Evolutionary conservation across 2,329 filamentous ascomycete species (phyloP).

Genomic region (Pestalotiopsis sp.): DNA sequence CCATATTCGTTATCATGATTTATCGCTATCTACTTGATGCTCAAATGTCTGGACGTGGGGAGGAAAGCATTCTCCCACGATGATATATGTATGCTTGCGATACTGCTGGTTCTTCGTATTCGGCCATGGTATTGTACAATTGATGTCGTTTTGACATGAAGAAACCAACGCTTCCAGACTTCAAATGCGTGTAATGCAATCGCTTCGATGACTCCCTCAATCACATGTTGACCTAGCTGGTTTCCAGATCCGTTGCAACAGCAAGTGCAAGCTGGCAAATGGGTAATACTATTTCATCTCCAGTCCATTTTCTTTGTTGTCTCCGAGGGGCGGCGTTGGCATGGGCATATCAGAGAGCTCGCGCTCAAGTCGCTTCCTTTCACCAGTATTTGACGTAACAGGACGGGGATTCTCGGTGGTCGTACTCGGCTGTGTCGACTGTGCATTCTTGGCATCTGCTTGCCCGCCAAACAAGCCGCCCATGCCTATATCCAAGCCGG

Average conservation of each 20-base stretch:
- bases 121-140: background rate
- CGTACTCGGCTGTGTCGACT: background rate
- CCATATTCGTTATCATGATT: background rate
- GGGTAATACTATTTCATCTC: slow-evolving; percentile 12
- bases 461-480: slow-evolving; percentile 39
- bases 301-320: background rate
- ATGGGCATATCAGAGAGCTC: slow-evolving; percentile 4
- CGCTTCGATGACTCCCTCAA: background rate
- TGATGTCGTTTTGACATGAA: background rate
- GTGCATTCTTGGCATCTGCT: background rate
- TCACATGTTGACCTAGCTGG: background rate
- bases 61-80: background rate
- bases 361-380: background rate
- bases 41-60: background rate
- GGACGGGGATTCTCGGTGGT: background rate
- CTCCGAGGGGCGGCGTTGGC: slow-evolving; percentile 1
- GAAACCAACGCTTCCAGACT: background rate
- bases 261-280: background rate
- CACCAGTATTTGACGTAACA: background rate
- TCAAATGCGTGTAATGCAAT: background rate
- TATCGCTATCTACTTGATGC: background rate
- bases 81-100: background rate
- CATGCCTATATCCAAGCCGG: slow-evolving; percentile 51
- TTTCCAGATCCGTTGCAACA: background rate
- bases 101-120: background rate